A percentile compares a stretch with the other conserved stretches of the same genome.
Evolutionary conservation across 2,329 filamentous ascomycete genomes (phyloP).

Genomic region (Lojkania enalia): DNA sequence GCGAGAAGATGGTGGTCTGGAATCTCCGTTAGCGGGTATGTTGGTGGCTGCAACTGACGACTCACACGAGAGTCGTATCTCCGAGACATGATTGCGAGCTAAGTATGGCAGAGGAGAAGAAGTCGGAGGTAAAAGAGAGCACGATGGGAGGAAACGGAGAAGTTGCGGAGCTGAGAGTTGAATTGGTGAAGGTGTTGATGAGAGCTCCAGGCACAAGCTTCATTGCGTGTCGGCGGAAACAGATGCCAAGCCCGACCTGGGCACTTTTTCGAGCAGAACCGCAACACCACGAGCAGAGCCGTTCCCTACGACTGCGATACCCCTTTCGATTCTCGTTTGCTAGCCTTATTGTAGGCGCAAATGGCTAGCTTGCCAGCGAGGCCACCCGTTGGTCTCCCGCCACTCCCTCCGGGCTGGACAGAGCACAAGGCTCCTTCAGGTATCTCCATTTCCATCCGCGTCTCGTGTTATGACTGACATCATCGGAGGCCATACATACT

Average conservation of each 20-base stretch:
- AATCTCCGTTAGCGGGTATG: conserved; percentile 24
- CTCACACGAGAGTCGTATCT: conserved; percentile 95
- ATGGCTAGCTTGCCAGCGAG: conserved; percentile 38
- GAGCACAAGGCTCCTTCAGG: conserved; percentile 85
- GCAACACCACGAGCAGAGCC: conserved; percentile 18
- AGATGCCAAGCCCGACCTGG: conserved; percentile 32
- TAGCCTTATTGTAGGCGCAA: background rate
- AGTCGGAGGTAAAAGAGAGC: conserved; percentile 5
- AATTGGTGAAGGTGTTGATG: conserved; percentile 31
- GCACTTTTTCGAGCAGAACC: conserved; percentile 29
- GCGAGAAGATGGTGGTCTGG: conserved; percentile 99
- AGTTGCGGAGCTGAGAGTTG: conserved; percentile 15
- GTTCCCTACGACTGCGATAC: background rate
- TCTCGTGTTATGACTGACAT: conserved; percentile 3
- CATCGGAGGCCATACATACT: conserved; percentile 74
- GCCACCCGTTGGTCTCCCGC: conserved; percentile 48
- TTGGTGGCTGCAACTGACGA: conserved; percentile 22
- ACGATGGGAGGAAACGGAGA: conserved; percentile 9
- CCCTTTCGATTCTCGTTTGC: background rate
- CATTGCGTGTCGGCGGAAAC: conserved; percentile 36
- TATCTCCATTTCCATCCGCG: conserved; percentile 35
- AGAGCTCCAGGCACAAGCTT: conserved; percentile 46
- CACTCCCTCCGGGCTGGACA: conserved; percentile 83
- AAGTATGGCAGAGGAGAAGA: background rate
- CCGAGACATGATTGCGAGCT: conserved; percentile 73